Evolutionary conservation across 352 stramenopile species (phyloP), one percentile per base, ranked within the genome.

Genomic region (Pythium vanterpoolii): DNA sequence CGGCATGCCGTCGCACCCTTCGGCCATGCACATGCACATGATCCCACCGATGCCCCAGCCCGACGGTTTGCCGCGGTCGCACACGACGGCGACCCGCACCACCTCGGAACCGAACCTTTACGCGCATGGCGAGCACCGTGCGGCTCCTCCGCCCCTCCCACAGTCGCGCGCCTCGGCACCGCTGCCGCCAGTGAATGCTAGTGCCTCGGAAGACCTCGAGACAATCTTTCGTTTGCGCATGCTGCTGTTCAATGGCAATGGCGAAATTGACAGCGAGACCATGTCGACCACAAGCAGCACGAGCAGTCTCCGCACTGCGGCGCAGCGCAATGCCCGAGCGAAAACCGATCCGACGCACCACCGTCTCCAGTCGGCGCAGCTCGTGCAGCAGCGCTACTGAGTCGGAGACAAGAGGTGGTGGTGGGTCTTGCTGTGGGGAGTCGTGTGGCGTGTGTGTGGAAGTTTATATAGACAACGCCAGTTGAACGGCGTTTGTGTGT

Each of bases 191-290:
- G 54, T 62, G 4, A 31, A 33, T 27, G 44, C 43, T 1, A 19
- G 23, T 9, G 54, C 50, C 30, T 57, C 60, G 14, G 64, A 69
- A 3, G 68, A 75, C 30, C 52, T 75, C 9, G 68, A 72, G 43
- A 52, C 68, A 27, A 75, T 69, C 19, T 73, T 75, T 56, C 60
- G 65, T 10, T 46, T 75, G n/a, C 68, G 64, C 16, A 68, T 60
- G 64, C 46, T 71, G 64, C 60, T 75, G 2, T 72, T 72, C 19
- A 48, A 60, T 8, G 46, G 62, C 36, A 57, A 58, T 26, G 26
- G 16, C 23, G 48, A 71, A 23, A 46, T 23, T 16, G 60, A 68
- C 30, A 62, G 18, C 6, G 52, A 68, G 53, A 68, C 52, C 13
- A 45, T 56, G 53, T 68, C 52, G 27, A 62, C 52, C 38, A 57